phyloP scores from a whole-genome alignment of 78 protist species.

The Dictyostelium brefeldianum region DNA sequence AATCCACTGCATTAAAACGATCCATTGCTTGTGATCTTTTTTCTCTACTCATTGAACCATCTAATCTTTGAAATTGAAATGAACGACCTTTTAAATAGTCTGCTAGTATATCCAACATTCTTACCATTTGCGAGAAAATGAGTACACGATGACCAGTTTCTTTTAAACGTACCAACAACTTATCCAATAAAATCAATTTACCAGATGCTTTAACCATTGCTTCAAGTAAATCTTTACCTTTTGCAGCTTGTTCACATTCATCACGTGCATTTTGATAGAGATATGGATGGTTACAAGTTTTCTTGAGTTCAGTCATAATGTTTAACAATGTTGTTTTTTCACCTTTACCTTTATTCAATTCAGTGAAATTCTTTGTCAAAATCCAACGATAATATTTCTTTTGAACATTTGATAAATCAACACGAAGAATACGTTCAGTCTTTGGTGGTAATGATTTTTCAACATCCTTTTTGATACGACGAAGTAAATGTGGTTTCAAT shows the following conservation, averaged over 20 bases:
- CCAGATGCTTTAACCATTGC: conserved; percentile 82
- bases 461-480: conserved; percentile 95
- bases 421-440: conserved; percentile 92
- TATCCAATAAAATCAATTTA: conserved; percentile 94
- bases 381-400: conserved; percentile 87
- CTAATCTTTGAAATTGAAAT: conserved; percentile 93
- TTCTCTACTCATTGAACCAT: conserved; percentile 90
- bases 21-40: conserved; percentile 93
- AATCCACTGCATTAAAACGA: conserved; percentile 90
- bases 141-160: conserved; percentile 95
- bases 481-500: conserved; percentile 92
- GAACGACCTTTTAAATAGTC: conserved; percentile 90
- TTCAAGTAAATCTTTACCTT: conserved; percentile 43
- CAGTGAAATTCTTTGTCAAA: conserved; percentile 83
- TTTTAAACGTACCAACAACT: conserved; percentile 86
- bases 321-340: conserved; percentile 88
- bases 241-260: neutral
- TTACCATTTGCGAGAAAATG: conserved; percentile 95
- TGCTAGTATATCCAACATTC: conserved; percentile 94
- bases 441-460: conserved; percentile 90
- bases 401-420: conserved; percentile 91
- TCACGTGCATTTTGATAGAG: conserved; percentile 89
- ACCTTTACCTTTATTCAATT: conserved; percentile 65
- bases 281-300: conserved; percentile 97
- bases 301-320: conserved; percentile 95